Conservation (phyloP, 2,329 filamentous ascomycete genomes). For the Fusarium udum region DNA sequence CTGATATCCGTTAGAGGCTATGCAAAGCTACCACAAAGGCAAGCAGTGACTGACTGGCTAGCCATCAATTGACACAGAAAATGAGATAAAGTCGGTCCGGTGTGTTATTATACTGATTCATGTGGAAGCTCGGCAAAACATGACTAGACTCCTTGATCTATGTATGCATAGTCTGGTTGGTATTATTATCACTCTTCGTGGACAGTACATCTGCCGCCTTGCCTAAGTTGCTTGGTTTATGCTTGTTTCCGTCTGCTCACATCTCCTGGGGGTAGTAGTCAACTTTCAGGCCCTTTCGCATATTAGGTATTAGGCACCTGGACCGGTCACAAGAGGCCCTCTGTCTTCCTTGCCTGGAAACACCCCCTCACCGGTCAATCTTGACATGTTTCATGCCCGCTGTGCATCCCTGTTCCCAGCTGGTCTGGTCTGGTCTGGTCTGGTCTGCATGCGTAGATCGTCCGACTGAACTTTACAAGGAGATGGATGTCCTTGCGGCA, state of each 20-base stretch:
- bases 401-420: slow-evolving; percentile 24
- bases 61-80: neutral
- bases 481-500: slow-evolving; percentile 21
- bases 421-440: neutral
- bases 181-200: neutral
- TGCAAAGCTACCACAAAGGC: neutral
- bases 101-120: neutral
- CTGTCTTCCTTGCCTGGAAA: slow-evolving; percentile 12
- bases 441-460: slow-evolving; percentile 24
- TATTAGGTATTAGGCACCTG: slow-evolving; percentile 4
- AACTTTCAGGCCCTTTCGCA: slow-evolving; percentile 11
- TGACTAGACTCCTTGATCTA: neutral
- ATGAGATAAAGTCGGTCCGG: neutral
- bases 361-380: slow-evolving; percentile 32
- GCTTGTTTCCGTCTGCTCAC: slow-evolving; percentile 23
- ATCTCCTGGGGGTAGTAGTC: neutral
- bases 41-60: neutral
- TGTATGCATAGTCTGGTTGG: neutral
- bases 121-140: slow-evolving; percentile 1
- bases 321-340: slow-evolving; percentile 28
- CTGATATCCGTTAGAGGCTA: neutral
- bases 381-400: slow-evolving; percentile 36
- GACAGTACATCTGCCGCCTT: slow-evolving; percentile 3
- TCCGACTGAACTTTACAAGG: slow-evolving; percentile 13
- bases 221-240: slow-evolving; percentile 24